Percentiles rank a stretch among this genome's conserved stretches.
Conservation (phyloP, 2,329 filamentous ascomycete species). For the Alternaria dauci region DNA sequence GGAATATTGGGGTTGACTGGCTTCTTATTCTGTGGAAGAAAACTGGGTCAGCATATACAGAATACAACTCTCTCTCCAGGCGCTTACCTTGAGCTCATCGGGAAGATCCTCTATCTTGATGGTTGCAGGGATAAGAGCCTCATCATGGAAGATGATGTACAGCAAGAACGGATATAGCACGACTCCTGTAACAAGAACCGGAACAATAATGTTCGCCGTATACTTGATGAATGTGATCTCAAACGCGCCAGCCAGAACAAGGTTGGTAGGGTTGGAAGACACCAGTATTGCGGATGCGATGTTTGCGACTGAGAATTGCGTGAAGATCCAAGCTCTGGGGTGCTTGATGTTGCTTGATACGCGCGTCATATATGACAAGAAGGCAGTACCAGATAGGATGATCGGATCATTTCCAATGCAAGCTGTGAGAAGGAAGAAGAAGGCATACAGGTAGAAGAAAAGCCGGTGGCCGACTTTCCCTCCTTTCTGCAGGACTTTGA, state of each 20-base stretch:
- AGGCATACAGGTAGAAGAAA: constrained; percentile 76
- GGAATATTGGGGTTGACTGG: constrained; percentile 79
- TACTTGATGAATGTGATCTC: constrained; percentile 75
- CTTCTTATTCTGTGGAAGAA: constrained; percentile 50
- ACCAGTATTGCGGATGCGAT: constrained; percentile 79
- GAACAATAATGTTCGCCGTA: constrained; percentile 80
- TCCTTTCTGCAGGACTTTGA: constrained; percentile 73
- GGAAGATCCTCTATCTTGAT: constrained; percentile 75
- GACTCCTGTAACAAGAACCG: constrained; percentile 72
- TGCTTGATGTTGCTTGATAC: constrained; percentile 76
- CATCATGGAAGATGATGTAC: constrained; percentile 72
- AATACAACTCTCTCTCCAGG: not conserved
- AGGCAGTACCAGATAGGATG: constrained; percentile 76
- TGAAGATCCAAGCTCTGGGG: constrained; percentile 76
- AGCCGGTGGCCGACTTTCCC: constrained; percentile 72
- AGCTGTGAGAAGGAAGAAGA: constrained; percentile 73
- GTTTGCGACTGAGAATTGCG: constrained; percentile 76
- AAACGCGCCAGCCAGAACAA: constrained; percentile 77
- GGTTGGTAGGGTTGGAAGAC: constrained; percentile 79
- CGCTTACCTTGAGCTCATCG: constrained; percentile 57
- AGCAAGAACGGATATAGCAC: constrained; percentile 74
- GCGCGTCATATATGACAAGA: constrained; percentile 78
- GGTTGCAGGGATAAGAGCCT: constrained; percentile 68
- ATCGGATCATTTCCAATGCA: constrained; percentile 80
- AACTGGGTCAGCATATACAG: not conserved